Conservation (phyloP, 2,329 filamentous ascomycete genomes). For the Chaetothyriales sp. region DNA sequence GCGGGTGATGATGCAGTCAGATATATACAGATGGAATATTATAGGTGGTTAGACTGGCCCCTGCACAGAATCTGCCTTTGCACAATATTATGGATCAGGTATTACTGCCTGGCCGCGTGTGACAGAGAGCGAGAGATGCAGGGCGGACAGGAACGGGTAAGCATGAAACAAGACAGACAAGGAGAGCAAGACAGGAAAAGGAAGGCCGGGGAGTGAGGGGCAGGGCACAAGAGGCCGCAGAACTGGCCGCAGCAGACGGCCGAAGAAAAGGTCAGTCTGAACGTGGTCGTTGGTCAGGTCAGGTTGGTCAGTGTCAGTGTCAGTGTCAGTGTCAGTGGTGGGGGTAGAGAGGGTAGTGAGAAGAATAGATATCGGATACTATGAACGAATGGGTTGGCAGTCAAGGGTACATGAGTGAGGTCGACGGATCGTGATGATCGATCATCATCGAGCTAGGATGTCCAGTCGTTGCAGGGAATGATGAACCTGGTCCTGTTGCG, state of each 20-base stretch:
- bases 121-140: conserved; percentile 5
- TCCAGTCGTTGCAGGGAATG: neutral
- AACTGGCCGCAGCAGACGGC: neutral
- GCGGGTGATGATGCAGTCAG: conserved; percentile 1
- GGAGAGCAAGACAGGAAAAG: neutral
- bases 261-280: neutral
- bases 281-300: neutral
- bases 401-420: neutral
- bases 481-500: neutral
- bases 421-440: neutral
- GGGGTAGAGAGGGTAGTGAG: neutral
- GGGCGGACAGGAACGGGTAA: conserved; percentile 7
- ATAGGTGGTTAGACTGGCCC: too few species aligned
- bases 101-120: neutral
- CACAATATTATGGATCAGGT: too few species aligned
- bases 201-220: neutral
- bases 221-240: neutral
- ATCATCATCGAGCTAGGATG: neutral
- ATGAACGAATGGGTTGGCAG: neutral
- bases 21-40: neutral
- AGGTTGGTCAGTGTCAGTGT: neutral
- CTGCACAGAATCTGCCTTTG: too few species aligned
- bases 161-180: neutral
- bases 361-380: too few species aligned
- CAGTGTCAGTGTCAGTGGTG: neutral